These are phyloP conservation scores for Bonia amplexicaulis DNA, from an alignment of 176 grass and related monocot genomes.

Conservation along the genomic window DNA sequence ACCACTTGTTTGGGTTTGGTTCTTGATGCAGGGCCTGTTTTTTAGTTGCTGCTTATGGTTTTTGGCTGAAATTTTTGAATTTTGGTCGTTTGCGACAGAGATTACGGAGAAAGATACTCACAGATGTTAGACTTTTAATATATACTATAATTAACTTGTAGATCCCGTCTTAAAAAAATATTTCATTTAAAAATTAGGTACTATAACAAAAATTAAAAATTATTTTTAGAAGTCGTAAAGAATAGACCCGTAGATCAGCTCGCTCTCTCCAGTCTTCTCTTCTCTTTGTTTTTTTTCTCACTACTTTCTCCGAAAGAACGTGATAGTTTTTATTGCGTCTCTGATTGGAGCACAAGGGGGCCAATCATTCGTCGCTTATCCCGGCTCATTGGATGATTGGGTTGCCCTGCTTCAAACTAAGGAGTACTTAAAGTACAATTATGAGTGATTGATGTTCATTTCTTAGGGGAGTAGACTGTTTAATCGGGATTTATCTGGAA, in stretches of 20 bases:
- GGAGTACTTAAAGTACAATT: background rate
- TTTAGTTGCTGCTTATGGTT: no score
- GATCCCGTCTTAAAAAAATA: no score
- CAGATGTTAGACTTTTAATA: no score
- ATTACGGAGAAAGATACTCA: no score
- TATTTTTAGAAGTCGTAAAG: no score
- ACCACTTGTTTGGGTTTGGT: background rate
- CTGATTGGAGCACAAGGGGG: slow-evolving; percentile 15
- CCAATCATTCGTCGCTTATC: slow-evolving; percentile 42
- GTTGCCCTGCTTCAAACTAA: slow-evolving; percentile 25
- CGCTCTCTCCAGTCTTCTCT: no score
- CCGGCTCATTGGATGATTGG: slow-evolving; percentile 5
- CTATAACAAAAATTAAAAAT: no score
- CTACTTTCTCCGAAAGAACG: background rate
- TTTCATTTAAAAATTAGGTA: no score
- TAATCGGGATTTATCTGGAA: background rate
- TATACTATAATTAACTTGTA: no score
- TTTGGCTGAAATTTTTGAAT: no score
- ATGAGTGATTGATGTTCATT: background rate
- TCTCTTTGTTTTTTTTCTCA: background rate
- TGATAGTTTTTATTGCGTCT: background rate
- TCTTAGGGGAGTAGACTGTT: background rate
- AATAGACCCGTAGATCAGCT: background rate
- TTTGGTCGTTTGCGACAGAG: no score
- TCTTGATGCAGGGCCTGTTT: no score